These are phyloP conservation scores for Pseudogymnoascus sp. DNA, from an alignment of 2,329 filamentous ascomycete species.

Conservation along the genomic window DNA sequence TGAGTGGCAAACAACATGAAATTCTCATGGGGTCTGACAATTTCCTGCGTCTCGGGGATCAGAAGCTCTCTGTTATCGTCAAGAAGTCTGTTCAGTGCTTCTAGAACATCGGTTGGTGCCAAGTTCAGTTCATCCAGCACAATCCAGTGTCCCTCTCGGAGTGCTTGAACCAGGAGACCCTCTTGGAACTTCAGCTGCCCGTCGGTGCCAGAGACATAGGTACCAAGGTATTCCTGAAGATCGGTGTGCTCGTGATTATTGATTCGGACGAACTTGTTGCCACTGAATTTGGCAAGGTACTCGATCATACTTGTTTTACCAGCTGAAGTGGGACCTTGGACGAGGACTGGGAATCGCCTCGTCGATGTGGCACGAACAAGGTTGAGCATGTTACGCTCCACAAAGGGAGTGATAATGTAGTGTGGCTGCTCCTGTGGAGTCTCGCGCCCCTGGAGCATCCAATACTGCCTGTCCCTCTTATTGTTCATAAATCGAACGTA, in stretches of 20 bases:
- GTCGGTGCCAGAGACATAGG: constrained; percentile 78
- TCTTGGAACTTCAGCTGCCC: constrained; percentile 88
- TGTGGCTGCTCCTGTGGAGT: constrained; percentile 64
- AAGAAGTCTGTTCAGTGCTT: constrained; percentile 87
- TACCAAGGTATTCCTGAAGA: constrained; percentile 92
- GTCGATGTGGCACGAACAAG: constrained; percentile 90
- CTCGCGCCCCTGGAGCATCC: constrained; percentile 70
- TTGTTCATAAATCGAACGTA: constrained; percentile 73
- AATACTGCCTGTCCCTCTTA: constrained; percentile 65
- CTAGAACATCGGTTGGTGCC: constrained; percentile 91
- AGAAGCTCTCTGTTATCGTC: constrained; percentile 95
- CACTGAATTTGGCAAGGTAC: constrained; percentile 91
- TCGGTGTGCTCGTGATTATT: constrained; percentile 99
- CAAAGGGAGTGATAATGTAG: constrained; percentile 94
- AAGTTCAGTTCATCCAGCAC: constrained; percentile 96
- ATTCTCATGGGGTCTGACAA: constrained; percentile 82
- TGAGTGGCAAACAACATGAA: constrained; percentile 99
- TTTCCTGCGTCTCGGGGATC: constrained; percentile 92
- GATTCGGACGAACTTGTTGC: constrained; percentile 95
- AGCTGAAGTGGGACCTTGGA: constrained; percentile 93
- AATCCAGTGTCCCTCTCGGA: constrained; percentile 93
- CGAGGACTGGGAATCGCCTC: constrained; percentile 80
- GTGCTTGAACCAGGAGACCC: constrained; percentile 82
- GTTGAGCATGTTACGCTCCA: constrained; percentile 90
- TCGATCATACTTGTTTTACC: constrained; percentile 99